These are phyloP conservation scores for Paecilomyces variotii DNA, from an alignment of 2,329 filamentous ascomycete species.

Conservation along the genomic window DNA sequence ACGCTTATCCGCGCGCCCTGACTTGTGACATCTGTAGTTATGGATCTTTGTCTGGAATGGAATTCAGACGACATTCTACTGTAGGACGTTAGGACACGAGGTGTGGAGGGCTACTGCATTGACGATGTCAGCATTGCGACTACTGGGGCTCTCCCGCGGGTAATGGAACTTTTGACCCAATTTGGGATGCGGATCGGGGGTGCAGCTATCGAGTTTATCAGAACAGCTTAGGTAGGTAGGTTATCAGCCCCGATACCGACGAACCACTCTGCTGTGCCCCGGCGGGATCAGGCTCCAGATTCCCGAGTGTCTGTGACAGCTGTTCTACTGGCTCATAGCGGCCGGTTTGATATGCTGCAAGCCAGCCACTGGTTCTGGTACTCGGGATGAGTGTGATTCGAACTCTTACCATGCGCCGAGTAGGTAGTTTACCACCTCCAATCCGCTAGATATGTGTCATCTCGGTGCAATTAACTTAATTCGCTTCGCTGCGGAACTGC, in stretches of 20 bases:
- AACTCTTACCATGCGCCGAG: neutral
- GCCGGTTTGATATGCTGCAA: neutral
- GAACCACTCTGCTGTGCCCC: neutral
- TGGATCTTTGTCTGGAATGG: conserved; percentile 1
- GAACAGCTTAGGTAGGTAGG: neutral
- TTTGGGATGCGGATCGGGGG: conserved; percentile 17
- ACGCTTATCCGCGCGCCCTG: neutral
- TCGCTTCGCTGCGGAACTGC: neutral
- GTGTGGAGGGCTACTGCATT: conserved; percentile 11
- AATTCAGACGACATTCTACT: conserved; percentile 3
- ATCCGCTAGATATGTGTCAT: neutral
- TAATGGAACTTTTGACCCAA: conserved; percentile 24
- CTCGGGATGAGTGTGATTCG: neutral
- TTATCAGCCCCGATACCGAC: conserved; percentile 1
- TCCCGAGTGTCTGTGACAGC: neutral
- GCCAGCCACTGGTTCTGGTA: neutral
- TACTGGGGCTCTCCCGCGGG: neutral
- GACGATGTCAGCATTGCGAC: conserved; percentile 7
- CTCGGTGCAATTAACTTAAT: neutral
- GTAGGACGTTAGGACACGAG: conserved; percentile 8
- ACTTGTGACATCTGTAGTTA: neutral
- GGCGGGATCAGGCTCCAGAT: neutral
- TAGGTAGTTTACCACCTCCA: neutral
- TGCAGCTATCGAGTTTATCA: conserved; percentile 2
- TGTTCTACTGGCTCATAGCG: neutral